Evolutionary conservation across 2,329 filamentous ascomycete species (phyloP).

Genomic region (Pseudogymnoascus sp.): DNA sequence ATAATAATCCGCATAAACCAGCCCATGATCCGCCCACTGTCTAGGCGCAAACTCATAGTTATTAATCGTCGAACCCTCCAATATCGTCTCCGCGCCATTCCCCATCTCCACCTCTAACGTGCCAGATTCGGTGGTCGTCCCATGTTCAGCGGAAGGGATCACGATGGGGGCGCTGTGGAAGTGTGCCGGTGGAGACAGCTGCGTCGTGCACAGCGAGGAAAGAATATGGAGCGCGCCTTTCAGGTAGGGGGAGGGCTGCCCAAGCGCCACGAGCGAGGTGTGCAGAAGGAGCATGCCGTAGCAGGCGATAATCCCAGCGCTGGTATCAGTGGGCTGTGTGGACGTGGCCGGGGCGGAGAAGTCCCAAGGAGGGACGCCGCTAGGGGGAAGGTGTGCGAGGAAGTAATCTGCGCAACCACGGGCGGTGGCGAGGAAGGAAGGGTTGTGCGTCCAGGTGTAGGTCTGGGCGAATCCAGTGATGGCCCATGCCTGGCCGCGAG

Average conservation of each 20-base stretch:
- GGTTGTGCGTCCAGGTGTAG: constrained; percentile 37
- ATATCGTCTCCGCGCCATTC: constrained; percentile 33
- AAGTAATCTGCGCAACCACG: constrained; percentile 38
- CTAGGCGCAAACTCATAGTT: constrained; percentile 38
- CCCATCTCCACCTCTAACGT: constrained; percentile 20
- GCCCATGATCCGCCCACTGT: constrained; percentile 37
- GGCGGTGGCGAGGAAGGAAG: constrained; percentile 35
- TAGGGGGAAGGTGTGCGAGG: constrained; percentile 30
- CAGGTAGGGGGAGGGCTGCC: constrained; percentile 23
- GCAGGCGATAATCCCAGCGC: constrained; percentile 31
- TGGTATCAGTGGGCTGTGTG: constrained; percentile 30
- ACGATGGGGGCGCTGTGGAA: constrained; percentile 12
- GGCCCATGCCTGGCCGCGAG: constrained; percentile 41
- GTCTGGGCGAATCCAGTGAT: constrained; percentile 40
- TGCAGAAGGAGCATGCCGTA: constrained; percentile 34
- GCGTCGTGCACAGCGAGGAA: constrained; percentile 18
- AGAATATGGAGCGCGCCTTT: constrained; percentile 23
- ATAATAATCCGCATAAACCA: constrained; percentile 43
- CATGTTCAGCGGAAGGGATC: constrained; percentile 22
- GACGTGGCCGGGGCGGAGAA: constrained; percentile 33
- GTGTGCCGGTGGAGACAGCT: constrained; percentile 20
- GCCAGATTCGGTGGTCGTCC: constrained; percentile 11
- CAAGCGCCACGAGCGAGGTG: constrained; percentile 18
- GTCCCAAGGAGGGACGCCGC: constrained; percentile 40
- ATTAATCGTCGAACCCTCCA: constrained; percentile 39